A percentile compares a stretch with the other conserved stretches of the same genome.
Evolutionary conservation across 495 filamentous ascomycete species (phyloP).

Genomic region (Penicillium paxilli): DNA sequence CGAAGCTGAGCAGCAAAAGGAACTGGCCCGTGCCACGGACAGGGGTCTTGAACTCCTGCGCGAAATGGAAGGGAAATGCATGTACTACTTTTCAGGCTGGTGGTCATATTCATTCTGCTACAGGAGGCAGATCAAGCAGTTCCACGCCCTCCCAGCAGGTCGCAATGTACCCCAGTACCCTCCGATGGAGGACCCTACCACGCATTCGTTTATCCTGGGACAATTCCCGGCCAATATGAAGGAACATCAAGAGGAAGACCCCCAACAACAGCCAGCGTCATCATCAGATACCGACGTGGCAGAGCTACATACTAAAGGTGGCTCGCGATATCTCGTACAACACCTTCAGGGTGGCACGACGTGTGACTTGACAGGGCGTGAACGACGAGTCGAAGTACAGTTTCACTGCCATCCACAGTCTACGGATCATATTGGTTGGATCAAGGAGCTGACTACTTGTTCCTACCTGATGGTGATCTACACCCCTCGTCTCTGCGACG

Average conservation of each 20-base stretch:
- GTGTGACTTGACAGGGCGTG: constrained; percentile 87
- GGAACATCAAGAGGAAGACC: constrained; percentile 24
- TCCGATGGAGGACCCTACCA: constrained; percentile 70
- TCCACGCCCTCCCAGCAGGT: constrained; percentile 75
- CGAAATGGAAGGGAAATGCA: constrained; percentile 81
- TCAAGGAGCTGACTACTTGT: constrained; percentile 94
- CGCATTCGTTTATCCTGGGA: constrained; percentile 80
- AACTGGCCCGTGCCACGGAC: constrained; percentile 78
- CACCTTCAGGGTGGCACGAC: constrained; percentile 79
- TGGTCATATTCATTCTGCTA: constrained; percentile 98
- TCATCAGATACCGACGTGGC: constrained; percentile 40
- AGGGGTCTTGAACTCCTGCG: constrained; percentile 87
- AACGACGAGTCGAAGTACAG: constrained; percentile 82
- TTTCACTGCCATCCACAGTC: constrained; percentile 90
- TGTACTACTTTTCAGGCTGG: constrained; percentile 92
- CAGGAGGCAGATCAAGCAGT: constrained; percentile 82
- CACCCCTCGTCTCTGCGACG: constrained; percentile 88
- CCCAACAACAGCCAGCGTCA: constrained; percentile 17
- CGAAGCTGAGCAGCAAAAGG: constrained; percentile 75
- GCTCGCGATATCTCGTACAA: constrained; percentile 89
- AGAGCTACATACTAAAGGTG: constrained; percentile 77
- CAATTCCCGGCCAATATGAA: constrained; percentile 40
- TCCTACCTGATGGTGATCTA: constrained; percentile 94
- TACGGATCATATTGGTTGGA: constrained; percentile 83
- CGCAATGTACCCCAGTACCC: constrained; percentile 67